A percentile compares a stretch with the other conserved stretches of the same genome.
These are phyloP conservation scores for Ustilago lituana DNA, from an alignment of 1,284 basidiomycete species.

Conservation along the genomic window DNA sequence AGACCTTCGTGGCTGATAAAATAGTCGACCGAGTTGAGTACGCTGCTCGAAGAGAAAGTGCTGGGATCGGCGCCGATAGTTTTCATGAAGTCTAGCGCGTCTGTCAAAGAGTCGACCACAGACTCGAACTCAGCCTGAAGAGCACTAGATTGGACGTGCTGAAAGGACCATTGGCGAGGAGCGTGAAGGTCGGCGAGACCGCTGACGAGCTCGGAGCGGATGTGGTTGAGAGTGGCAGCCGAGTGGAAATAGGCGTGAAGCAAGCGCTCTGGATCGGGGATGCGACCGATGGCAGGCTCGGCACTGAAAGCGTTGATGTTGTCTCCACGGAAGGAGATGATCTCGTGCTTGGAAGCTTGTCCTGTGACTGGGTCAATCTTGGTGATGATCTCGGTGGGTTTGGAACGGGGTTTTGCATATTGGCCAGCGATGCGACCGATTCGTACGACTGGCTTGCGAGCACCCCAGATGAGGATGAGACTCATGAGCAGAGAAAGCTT, in stretches of 20 bases:
- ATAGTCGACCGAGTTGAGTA: slow-evolving; percentile 89
- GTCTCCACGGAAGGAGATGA: slow-evolving; percentile 88
- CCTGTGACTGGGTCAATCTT: slow-evolving; percentile 36
- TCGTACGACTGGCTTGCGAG: slow-evolving; percentile 70
- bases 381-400: slow-evolving; percentile 76
- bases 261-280: slow-evolving; percentile 86
- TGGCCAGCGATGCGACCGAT: slow-evolving; percentile 71
- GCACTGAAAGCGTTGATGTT: slow-evolving; percentile 85
- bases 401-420: slow-evolving; percentile 94
- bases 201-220: slow-evolving; percentile 85
- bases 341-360: slow-evolving; percentile 61
- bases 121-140: slow-evolving; percentile 82
- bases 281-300: slow-evolving; percentile 74
- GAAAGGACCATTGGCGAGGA: slow-evolving; percentile 89
- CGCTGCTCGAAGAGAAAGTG: slow-evolving; percentile 73
- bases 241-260: slow-evolving; percentile 93
- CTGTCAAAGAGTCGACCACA: slow-evolving; percentile 84
- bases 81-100: slow-evolving; percentile 90
- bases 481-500: slow-evolving; percentile 95
- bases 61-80: slow-evolving; percentile 77
- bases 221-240: slow-evolving; percentile 88
- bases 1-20: slow-evolving; percentile 96
- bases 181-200: slow-evolving; percentile 88
- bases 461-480: slow-evolving; percentile 92
- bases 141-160: slow-evolving; percentile 84